Evolutionary conservation across 768 basidiomycete genomes (phyloP).

Genomic region (Suillus fuscotomentosus): DNA sequence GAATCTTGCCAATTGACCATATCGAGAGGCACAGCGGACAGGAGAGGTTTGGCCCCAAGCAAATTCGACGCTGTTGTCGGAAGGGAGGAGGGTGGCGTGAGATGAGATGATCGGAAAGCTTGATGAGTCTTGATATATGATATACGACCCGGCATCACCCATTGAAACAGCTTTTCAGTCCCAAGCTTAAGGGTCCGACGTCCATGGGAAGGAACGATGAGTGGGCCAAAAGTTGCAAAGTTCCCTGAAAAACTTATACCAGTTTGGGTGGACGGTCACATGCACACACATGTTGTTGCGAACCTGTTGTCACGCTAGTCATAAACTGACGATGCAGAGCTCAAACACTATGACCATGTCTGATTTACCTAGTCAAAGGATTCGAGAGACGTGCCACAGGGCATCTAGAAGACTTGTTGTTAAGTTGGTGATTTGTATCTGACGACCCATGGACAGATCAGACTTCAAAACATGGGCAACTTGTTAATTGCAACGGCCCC

Average conservation of each 20-base stretch:
- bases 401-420: not conserved
- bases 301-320: not conserved
- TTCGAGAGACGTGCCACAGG: not conserved
- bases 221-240: not conserved
- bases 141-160: not conserved
- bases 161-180: not conserved
- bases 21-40: not conserved
- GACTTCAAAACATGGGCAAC: not conserved
- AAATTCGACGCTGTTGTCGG: not conserved
- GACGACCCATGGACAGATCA: not conserved
- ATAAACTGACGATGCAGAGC: not conserved
- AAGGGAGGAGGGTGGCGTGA: not conserved
- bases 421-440: not conserved
- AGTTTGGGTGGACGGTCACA: not conserved
- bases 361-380: not conserved
- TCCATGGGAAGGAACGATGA: not conserved
- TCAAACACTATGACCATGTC: not conserved
- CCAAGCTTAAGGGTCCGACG: no score
- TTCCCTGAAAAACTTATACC: not conserved
- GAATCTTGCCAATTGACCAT: slow-evolving; percentile 21
- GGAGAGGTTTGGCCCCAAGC: not conserved
- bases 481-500: not conserved
- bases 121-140: not conserved
- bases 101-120: not conserved
- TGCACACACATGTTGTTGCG: not conserved